phyloP scores from a whole-genome alignment of 192 early-diverging fungal species.

The Spizellomyces sp. region DNA sequence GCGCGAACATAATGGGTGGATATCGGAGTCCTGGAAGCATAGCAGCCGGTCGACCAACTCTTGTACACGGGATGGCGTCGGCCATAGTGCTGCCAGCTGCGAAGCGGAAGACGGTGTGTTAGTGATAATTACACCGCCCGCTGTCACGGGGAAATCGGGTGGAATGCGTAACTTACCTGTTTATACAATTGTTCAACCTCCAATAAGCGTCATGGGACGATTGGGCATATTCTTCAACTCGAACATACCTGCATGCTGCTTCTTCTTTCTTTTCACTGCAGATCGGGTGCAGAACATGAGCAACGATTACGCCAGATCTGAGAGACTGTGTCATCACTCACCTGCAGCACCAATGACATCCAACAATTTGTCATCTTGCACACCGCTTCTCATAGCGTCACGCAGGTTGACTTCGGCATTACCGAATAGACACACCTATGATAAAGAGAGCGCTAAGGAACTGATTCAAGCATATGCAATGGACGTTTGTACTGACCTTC shows the following conservation, averaged over 20 bases:
- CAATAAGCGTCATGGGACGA: conserved; percentile 94
- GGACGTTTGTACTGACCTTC: conserved; percentile 57
- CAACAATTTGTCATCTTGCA: conserved; percentile 67
- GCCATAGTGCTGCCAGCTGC: too few relatives aligned
- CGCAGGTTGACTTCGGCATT: conserved; percentile 85
- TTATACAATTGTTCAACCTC: conserved; percentile 59
- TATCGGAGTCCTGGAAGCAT: background rate
- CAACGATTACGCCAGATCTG: background rate
- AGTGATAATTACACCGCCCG: too few relatives aligned
- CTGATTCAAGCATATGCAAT: background rate
- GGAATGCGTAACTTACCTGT: too few relatives aligned
- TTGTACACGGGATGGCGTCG: background rate
- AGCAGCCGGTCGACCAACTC: background rate
- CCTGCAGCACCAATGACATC: conserved; percentile 77
- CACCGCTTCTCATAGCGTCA: conserved; percentile 71
- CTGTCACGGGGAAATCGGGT: too few relatives aligned
- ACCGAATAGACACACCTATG: conserved; percentile 83
- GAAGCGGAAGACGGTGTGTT: too few relatives aligned
- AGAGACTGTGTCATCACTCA: conserved; percentile 9
- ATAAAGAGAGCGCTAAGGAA: background rate
- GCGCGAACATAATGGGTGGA: background rate
- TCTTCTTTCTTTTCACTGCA: conserved; percentile 77
- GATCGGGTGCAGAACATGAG: conserved; percentile 2
- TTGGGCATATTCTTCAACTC: conserved; percentile 82
- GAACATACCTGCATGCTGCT: conserved; percentile 92